Percentiles rank a stretch among this genome's conserved stretches.
These are phyloP conservation scores for Murraya paniculata DNA, from an alignment of 345 rosid genomes.

Conservation along the genomic window DNA sequence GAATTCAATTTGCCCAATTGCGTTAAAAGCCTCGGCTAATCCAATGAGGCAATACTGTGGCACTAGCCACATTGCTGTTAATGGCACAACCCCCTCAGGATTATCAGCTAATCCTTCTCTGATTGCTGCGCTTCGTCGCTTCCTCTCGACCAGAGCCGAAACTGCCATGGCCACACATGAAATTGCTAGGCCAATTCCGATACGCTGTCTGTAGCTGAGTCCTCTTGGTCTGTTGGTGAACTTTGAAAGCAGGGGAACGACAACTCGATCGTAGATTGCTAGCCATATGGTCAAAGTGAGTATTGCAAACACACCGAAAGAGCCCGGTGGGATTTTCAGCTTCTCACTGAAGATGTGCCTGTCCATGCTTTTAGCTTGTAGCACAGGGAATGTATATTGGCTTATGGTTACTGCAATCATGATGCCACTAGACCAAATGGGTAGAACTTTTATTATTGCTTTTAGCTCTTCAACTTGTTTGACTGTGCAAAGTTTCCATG, in stretches of 20 bases:
- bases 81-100: conserved; percentile 11
- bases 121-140: conserved; percentile 29
- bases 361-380: conserved; percentile 50
- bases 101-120: conserved; percentile 24
- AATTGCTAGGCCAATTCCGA: conserved; percentile 42
- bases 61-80: conserved; percentile 48
- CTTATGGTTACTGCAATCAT: conserved; percentile 35
- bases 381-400: conserved; percentile 44
- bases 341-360: conserved; percentile 23
- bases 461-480: conserved; percentile 59
- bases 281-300: conserved; percentile 46
- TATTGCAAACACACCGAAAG: conserved; percentile 33
- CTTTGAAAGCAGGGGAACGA: conserved; percentile 34
- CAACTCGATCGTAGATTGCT: conserved; percentile 34
- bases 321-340: conserved; percentile 37
- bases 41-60: conserved; percentile 42
- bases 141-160: conserved; percentile 39
- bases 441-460: conserved; percentile 46
- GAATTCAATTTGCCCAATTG: conserved; percentile 54
- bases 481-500: conserved; percentile 48
- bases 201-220: conserved; percentile 35
- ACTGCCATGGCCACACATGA: conserved; percentile 33
- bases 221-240: conserved; percentile 31
- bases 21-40: conserved; percentile 44
- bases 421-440: conserved; percentile 53